Evolutionary conservation across 2,329 filamentous ascomycete genomes (phyloP), one percentile per base, ranked within the genome.

Genomic region (Diplodia mutila): DNA sequence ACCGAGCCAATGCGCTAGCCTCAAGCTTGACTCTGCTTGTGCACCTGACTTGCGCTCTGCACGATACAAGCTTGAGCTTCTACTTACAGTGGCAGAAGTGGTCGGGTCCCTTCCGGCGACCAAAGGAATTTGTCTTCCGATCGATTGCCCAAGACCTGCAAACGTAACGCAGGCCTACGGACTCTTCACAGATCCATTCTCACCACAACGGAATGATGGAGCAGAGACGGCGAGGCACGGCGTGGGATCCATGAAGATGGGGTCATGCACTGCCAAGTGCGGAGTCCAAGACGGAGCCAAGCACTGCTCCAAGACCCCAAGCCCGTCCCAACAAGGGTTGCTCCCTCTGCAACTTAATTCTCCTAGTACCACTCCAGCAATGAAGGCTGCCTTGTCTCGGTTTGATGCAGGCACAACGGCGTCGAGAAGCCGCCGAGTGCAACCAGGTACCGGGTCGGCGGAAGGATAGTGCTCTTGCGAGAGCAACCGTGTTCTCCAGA

Each of bases 201-300:
- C 14, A 12, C 46, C 39, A 3, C 29, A 32, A 16, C 29, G 39
- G 25, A 25, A 21, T 21, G n/a, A 48, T 25, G 27, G 46, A 51
- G 46, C 46, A n/a, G 59, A 63, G 14, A 7, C 5, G 2, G 14
- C 12, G 39, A 23, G 4, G n/a, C 11, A 23, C 12, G 46, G 59
- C 29, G 3, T 14, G n/a, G 9, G n/a, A 7, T 4, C 18, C 12
- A 11, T 39, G 25, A 21, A 16, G 23, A 12, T 32, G 25, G 39
- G 57, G 59, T 52, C 59, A 63, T 18, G 27, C 59, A 37, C n/a
- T 18, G 59, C 59, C 59, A 51, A 63, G 59, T 12, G 59, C 46
- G 59, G 59, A 63, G 59, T 63, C 59, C 59, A 63, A 63, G 59
- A 52, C 59, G 59, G 59, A 63, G 21, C 46, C 59, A 63, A 63